Evolutionary conservation across 2,329 filamentous ascomycete species (phyloP).

Genomic region (Phaeoacremonium minimum): DNA sequence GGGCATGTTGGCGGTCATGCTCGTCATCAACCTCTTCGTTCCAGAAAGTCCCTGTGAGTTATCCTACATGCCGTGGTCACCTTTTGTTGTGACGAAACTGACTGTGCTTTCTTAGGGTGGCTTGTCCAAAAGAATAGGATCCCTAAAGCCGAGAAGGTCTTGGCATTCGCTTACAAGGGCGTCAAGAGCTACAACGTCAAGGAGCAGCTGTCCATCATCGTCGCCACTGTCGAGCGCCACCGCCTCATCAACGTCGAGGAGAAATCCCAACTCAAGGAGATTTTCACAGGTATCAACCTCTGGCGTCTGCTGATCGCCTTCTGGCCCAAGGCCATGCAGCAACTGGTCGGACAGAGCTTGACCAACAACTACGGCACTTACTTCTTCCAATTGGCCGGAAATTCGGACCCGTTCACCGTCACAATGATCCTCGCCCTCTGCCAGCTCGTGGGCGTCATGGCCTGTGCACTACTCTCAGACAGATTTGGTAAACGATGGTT

Average conservation of each 20-base stretch:
- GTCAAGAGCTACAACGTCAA: conserved; percentile 5
- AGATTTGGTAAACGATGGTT: too few relatives aligned
- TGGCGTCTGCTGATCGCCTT: conserved; percentile 25
- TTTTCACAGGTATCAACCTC: conserved; percentile 26
- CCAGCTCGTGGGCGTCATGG: too few relatives aligned
- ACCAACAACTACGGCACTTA: too few relatives aligned
- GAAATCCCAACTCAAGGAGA: conserved; percentile 3
- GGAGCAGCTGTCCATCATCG: conserved; percentile 2
- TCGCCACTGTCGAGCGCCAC: conserved; percentile 3
- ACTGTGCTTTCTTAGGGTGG: conserved; percentile 1
- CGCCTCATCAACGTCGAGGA: neutral
- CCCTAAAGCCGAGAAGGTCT: conserved; percentile 5
- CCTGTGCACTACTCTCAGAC: too few relatives aligned
- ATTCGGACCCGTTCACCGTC: too few relatives aligned
- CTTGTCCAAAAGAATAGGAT: conserved; percentile 4
- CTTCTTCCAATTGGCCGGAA: too few relatives aligned
- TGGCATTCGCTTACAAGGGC: neutral
- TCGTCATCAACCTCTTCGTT: too few relatives aligned
- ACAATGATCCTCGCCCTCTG: too few relatives aligned
- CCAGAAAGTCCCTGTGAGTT: neutral
- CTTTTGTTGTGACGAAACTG: conserved; percentile 1
- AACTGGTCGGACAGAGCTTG: too few relatives aligned
- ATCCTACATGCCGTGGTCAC: neutral
- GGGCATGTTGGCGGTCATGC: too few relatives aligned
- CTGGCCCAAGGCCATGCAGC: conserved; percentile 30